phyloP scores from a whole-genome alignment of 495 filamentous ascomycete species.

The Letharia columbiana region DNA sequence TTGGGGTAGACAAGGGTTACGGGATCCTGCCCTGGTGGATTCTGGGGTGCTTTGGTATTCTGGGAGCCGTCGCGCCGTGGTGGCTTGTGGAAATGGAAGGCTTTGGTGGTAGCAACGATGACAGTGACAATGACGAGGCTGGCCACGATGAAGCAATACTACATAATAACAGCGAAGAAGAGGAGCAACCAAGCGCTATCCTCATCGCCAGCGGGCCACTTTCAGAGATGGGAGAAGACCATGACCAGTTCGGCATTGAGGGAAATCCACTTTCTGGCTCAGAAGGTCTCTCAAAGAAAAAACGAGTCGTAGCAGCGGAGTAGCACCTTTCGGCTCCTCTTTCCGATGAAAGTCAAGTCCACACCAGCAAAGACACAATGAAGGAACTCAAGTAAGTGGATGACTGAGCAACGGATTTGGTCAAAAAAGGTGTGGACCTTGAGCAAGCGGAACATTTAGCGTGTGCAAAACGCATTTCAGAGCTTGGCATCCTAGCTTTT shows the following conservation, averaged over 20 bases:
- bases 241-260: constrained; percentile 5
- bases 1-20: constrained; percentile 61
- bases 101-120: constrained; percentile 40
- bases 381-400: constrained; percentile 2
- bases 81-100: constrained; percentile 70
- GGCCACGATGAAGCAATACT: constrained; percentile 22
- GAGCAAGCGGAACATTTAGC: background rate
- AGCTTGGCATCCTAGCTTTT: too few species aligned
- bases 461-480: too few species aligned
- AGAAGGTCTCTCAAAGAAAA: constrained; percentile 5
- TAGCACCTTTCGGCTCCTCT: background rate
- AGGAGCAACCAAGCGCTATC: background rate
- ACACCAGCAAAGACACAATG: constrained; percentile 1
- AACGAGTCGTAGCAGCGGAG: background rate
- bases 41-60: constrained; percentile 46
- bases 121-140: constrained; percentile 26
- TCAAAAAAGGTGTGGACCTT: constrained; percentile 11
- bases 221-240: background rate
- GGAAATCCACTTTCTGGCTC: background rate
- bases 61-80: constrained; percentile 59
- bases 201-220: background rate
- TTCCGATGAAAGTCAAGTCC: constrained; percentile 10
- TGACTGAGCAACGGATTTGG: constrained; percentile 18
- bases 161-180: constrained; percentile 17
- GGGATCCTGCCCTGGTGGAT: constrained; percentile 75